These are phyloP conservation scores for Aspergillus sergii DNA, from an alignment of 2,329 filamentous ascomycete species.

Conservation along the genomic window DNA sequence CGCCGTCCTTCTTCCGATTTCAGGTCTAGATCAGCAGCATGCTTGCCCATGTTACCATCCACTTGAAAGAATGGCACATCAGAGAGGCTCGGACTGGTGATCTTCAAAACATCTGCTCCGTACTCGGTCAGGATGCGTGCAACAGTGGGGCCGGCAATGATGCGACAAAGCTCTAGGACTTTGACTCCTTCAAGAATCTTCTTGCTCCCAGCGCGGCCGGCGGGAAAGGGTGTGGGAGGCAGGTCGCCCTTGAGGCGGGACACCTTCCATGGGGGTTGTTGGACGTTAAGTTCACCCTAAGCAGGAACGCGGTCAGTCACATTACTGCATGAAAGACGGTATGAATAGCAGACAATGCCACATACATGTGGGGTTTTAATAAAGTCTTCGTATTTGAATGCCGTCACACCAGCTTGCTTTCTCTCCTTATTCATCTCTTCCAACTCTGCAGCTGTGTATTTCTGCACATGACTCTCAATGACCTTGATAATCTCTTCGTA, in stretches of 20 bases:
- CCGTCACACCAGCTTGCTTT: slow-evolving; percentile 63
- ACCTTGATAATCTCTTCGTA: slow-evolving; percentile 61
- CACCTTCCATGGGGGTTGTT: slow-evolving; percentile 42
- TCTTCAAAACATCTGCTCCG: slow-evolving; percentile 71
- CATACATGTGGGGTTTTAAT: slow-evolving; percentile 57
- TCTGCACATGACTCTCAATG: slow-evolving; percentile 62
- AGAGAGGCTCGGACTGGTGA: slow-evolving; percentile 68
- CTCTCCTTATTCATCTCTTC: slow-evolving; percentile 60
- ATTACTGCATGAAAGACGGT: neutral
- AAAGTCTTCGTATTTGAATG: slow-evolving; percentile 63
- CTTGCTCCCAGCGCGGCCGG: slow-evolving; percentile 34
- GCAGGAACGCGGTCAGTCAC: neutral
- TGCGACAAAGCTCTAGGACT: slow-evolving; percentile 72
- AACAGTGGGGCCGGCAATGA: slow-evolving; percentile 73
- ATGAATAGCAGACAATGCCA: neutral
- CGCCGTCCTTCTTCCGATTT: slow-evolving; percentile 56
- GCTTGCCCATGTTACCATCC: slow-evolving; percentile 73
- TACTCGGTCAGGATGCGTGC: slow-evolving; percentile 70
- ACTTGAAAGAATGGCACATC: slow-evolving; percentile 74
- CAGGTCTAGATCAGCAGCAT: slow-evolving; percentile 65
- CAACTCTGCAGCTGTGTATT: slow-evolving; percentile 58
- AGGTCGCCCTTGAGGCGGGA: slow-evolving; percentile 30
- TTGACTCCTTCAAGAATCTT: slow-evolving; percentile 60
- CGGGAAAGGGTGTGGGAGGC: slow-evolving; percentile 31
- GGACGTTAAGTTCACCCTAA: slow-evolving; percentile 37